These are phyloP conservation scores for Phyllosticta citribraziliensis DNA, from an alignment of 2,329 filamentous ascomycete species.

Conservation along the genomic window DNA sequence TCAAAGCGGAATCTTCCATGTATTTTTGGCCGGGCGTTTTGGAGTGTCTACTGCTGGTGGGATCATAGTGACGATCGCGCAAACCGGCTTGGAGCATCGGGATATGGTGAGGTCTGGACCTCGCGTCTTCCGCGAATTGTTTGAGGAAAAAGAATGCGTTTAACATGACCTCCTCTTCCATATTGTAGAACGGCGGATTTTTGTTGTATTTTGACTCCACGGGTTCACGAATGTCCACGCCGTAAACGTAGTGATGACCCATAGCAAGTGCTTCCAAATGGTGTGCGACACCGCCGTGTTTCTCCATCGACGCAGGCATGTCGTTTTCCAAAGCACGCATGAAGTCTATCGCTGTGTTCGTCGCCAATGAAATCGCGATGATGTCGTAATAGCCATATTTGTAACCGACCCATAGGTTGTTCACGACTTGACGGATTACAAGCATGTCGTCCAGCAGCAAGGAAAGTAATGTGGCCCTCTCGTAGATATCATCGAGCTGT, in stretches of 20 bases:
- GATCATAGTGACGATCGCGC: slow-evolving; percentile 21
- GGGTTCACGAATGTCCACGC: neutral
- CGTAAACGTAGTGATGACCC: neutral
- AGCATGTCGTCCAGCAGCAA: slow-evolving; percentile 12
- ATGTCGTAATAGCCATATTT: slow-evolving; percentile 13
- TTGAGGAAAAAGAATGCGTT: slow-evolving; percentile 13
- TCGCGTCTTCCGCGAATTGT: slow-evolving; percentile 13
- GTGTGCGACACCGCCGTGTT: slow-evolving; percentile 5
- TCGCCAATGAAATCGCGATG: slow-evolving; percentile 14
- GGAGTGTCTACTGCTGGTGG: slow-evolving; percentile 18
- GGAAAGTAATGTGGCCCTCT: slow-evolving; percentile 13
- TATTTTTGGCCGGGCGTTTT: slow-evolving; percentile 23
- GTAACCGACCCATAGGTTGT: slow-evolving; percentile 19
- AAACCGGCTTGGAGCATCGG: slow-evolving; percentile 20
- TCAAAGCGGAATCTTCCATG: slow-evolving; percentile 21
- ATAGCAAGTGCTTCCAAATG: neutral
- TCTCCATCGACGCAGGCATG: slow-evolving; percentile 2
- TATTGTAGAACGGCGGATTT: slow-evolving; percentile 15
- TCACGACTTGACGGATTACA: slow-evolving; percentile 15
- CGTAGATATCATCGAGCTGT: slow-evolving; percentile 5
- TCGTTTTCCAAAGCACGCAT: slow-evolving; percentile 15
- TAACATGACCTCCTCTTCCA: slow-evolving; percentile 2
- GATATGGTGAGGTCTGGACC: slow-evolving; percentile 15
- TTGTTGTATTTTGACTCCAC: slow-evolving; percentile 11
- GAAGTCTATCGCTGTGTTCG: slow-evolving; percentile 16